Base-by-base conservation (phyloP, 2,329 filamentous ascomycete genomes). In the Stylonectria norvegica region DNA sequence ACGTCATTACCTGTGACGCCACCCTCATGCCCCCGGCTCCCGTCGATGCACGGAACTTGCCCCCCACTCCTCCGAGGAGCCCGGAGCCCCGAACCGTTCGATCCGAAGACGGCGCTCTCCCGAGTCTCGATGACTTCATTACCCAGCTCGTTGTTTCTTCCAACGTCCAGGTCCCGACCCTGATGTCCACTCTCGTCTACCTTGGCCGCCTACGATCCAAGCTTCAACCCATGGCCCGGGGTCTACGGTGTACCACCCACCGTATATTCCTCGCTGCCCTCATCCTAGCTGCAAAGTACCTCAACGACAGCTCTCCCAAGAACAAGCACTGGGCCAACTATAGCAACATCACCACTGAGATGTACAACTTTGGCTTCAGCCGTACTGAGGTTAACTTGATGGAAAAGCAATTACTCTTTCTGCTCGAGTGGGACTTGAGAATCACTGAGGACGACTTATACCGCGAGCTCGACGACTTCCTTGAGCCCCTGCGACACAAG, bases 261-360 rank as follows among this genome's bases (percentile, higher is more conserved):
- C 86, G 93, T 58, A 97, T 98, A 75, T 97, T 98, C 71, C 79
- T 98, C 34, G 91, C 88, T 29, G 75, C 86, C 12, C 81, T 91
- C 52, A 93, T 93, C 60, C 75, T 85, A 32, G 83, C 93, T 2
- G 91, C 93, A 56, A 98, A 98, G 82, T 96, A 96, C 67, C 79
- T 97, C 55, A 97, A 98, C 66, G 93, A 97, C 75, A 95, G 89
- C 47, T 96, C 89, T 10, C 93, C 93, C 49, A 97, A 97, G 83
- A 98, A 98, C 80, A 97, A 97, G 82, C 93, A 98, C 76, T 98
- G 93, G 93, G 90, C 93, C 51, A 85, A 83, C 58, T 98, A 97
- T 75, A 95, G 86, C 45, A 72, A 83, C 57, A 83, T 95, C 55
- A 85, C 75, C 64, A 81, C 82, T 9, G 70, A 74, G 7, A 62